Evolutionary conservation across 441 rosid species (phyloP).

Genomic region (Sinapis alba): DNA sequence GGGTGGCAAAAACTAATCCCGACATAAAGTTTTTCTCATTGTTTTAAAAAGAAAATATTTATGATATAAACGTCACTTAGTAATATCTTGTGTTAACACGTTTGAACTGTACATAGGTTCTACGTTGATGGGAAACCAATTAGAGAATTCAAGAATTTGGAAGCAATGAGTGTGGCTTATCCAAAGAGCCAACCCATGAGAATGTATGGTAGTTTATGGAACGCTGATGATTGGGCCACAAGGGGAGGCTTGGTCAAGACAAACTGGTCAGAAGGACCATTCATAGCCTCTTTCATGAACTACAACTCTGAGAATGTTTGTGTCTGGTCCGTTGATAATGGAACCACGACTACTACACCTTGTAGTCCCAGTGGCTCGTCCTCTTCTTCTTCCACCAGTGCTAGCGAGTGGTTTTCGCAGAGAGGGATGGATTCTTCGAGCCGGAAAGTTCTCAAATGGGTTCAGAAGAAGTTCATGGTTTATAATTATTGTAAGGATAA

Average conservation of each 20-base stretch:
- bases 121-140: conserved; percentile 61
- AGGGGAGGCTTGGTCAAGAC: conserved; percentile 65
- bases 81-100: not conserved
- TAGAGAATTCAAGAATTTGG: conserved; percentile 65
- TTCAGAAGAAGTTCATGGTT: conserved; percentile 56
- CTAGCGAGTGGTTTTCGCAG: conserved; percentile 49
- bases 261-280: conserved; percentile 61
- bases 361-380: conserved; percentile 29
- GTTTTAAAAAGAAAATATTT: not conserved
- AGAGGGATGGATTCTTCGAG: conserved; percentile 45
- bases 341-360: conserved; percentile 15
- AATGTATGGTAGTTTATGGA: conserved; percentile 62
- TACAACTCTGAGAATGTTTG: conserved; percentile 54
- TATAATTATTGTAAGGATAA: conserved; percentile 55
- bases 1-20: not conserved
- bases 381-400: conserved; percentile 34
- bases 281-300: conserved; percentile 55
- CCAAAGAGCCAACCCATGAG: conserved; percentile 62
- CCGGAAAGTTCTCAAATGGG: conserved; percentile 51
- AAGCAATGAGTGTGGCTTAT: conserved; percentile 51
- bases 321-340: conserved; percentile 43
- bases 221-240: conserved; percentile 69
- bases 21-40: not conserved
- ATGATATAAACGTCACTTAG: not conserved
- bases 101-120: conserved; percentile 40